Evolutionary conservation across 2,329 filamentous ascomycete species (phyloP), one percentile per base, ranked within the genome.

Genomic region (Macrophomina pseudophaseolina): DNA sequence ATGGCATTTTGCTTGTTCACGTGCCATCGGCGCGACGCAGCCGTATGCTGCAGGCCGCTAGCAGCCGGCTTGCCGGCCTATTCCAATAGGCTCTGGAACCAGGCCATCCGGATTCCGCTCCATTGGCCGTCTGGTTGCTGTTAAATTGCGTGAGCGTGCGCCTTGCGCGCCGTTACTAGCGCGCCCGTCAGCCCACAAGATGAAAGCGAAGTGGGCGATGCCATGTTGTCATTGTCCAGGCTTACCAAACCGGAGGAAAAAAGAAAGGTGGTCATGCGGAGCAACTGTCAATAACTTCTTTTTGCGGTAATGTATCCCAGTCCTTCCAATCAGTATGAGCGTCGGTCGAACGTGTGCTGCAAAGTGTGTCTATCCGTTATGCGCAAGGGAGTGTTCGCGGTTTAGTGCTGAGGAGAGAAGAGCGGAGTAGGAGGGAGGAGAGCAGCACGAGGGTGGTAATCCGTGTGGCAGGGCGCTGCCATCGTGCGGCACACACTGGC

Each of bases 381-480:
- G 58, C 58, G 58, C 42, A 62, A 62, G 44, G 42, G 32, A 32
- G 28, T 48, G 58, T 62, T 62, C 42, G 44, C 44, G 58, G 58
- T 35, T 48, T 62, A 62, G 58, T 62, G 58, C 58, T 62, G 58
- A 62, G 58, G 58, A 62, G 58, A 62, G 58, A 62, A 44, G 49
- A 49, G 58, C 33, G 58, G 58, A 62, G 58, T 49, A 44, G 35
- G 44, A 62, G 58, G 32, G 7, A 40, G 32, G 16, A 14, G 42
- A 9, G 42, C 7, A 44, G 32, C 52, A 16, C 5, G 52, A 52
- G 49, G 49, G 49, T 6, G 32, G n/a, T 18, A 49, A 49, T n/a
- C 58, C 42, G 35, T 51, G 38, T 49, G 42, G 56, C 56, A 44
- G 32, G 23, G 32, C 58, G 32, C 42, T 62, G 58, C 58, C 44